These are phyloP conservation scores for Diphasiastrum complanatum DNA, from an alignment of 83 land plant species.

Conservation along the genomic window DNA sequence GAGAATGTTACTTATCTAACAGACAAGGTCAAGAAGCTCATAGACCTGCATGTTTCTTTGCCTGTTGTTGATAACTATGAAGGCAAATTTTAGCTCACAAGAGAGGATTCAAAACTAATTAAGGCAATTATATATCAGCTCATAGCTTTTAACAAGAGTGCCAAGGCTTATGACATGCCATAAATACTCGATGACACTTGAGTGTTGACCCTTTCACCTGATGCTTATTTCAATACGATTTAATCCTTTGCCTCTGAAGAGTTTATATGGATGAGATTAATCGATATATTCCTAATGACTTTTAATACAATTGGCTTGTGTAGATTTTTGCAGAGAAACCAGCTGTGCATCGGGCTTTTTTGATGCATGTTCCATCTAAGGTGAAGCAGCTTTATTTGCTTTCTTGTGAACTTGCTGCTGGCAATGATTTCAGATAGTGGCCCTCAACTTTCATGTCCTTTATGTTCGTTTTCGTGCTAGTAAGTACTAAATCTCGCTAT, in stretches of 20 bases:
- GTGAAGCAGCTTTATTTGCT: constrained; percentile 18
- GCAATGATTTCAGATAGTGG: not conserved
- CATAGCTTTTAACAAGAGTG: no score
- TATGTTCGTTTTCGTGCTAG: no score
- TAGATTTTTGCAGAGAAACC: constrained; percentile 98
- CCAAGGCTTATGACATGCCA: no score
- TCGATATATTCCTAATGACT: no score
- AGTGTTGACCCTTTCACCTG: not conserved
- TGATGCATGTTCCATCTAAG: constrained; percentile 74
- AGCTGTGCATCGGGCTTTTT: constrained; percentile 90
- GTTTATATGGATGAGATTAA: not conserved
- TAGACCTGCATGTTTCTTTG: no score
- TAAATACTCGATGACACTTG: not conserved
- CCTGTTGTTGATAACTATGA: no score
- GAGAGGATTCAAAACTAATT: no score
- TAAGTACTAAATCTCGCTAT: no score
- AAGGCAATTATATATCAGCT: no score
- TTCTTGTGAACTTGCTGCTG: not conserved
- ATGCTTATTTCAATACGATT: not conserved
- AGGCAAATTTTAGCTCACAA: no score
- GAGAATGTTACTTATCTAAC: no score
- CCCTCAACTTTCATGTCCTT: not conserved
- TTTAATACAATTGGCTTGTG: not conserved
- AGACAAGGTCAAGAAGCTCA: no score
- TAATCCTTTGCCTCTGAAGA: not conserved